Evolutionary conservation across 2,329 filamentous ascomycete genomes (phyloP).

Genomic region (Aspergillus quadrilineatus): DNA sequence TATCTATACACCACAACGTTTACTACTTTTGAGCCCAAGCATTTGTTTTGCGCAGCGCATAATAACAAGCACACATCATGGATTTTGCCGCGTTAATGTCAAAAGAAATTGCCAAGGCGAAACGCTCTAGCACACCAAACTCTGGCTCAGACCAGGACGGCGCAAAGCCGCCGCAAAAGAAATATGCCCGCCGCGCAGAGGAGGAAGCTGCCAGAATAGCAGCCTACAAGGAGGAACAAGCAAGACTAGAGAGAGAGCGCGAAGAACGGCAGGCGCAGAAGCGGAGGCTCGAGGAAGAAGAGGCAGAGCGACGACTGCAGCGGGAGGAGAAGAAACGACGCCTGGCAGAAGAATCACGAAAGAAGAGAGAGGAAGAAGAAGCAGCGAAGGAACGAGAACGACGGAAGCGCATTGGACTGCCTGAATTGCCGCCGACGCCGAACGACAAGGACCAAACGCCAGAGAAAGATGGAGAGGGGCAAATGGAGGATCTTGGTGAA

Average conservation of each 20-base stretch:
- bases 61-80: constrained; percentile 56
- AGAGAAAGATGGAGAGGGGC: constrained; percentile 33
- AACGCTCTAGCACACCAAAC: constrained; percentile 45
- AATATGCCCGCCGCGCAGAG: constrained; percentile 83
- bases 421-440: constrained; percentile 59
- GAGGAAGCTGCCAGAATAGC: constrained; percentile 77
- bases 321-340: constrained; percentile 79
- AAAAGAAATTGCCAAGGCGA: constrained; percentile 83
- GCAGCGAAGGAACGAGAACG: constrained; percentile 69
- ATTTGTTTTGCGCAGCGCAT: background rate
- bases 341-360: constrained; percentile 76
- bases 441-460: constrained; percentile 29
- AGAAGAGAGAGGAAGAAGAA: constrained; percentile 69
- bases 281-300: constrained; percentile 85
- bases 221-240: constrained; percentile 79
- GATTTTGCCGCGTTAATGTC: constrained; percentile 94
- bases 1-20: background rate
- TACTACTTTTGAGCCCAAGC: background rate
- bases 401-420: constrained; percentile 75
- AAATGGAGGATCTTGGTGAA: constrained; percentile 60
- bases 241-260: constrained; percentile 68
- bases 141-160: constrained; percentile 19
- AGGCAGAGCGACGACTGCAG: constrained; percentile 64
- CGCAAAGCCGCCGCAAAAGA: constrained; percentile 52
- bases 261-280: constrained; percentile 70